Evolutionary conservation across 306 rosid species (phyloP).

Genomic region (Pyrus communis): DNA sequence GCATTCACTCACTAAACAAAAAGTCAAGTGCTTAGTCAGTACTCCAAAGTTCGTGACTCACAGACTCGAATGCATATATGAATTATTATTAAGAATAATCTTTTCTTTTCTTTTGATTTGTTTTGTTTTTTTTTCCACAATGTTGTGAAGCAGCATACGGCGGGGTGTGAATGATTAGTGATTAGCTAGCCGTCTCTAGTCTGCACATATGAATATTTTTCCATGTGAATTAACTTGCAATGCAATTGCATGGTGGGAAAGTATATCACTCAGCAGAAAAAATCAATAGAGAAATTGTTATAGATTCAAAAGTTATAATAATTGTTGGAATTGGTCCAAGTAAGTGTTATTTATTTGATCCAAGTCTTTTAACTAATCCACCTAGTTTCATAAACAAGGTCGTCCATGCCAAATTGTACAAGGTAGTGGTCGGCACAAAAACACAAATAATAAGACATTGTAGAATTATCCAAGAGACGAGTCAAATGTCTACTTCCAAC

Average conservation of each 20-base stretch:
- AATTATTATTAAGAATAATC: not conserved
- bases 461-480: no score
- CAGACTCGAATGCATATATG: not conserved
- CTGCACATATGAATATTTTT: not conserved
- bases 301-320: no score
- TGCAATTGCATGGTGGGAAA: conserved; percentile 1
- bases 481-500: no score
- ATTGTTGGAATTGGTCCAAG: not conserved
- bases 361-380: not conserved
- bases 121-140: conserved; percentile 13
- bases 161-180: not conserved
- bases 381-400: not conserved
- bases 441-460: not conserved
- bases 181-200: not conserved
- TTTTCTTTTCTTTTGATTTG: not conserved
- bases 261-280: not conserved
- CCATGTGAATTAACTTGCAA: not conserved
- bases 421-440: not conserved
- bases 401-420: not conserved
- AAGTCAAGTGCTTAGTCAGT: not conserved
- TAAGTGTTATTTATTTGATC: not conserved
- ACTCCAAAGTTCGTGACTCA: not conserved
- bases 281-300: no score
- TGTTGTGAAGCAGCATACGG: not conserved
- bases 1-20: not conserved